Percentiles rank a stretch among this genome's conserved stretches.
Conservation (phyloP, 768 basidiomycete species). For the Lactifluus subvellereus region DNA sequence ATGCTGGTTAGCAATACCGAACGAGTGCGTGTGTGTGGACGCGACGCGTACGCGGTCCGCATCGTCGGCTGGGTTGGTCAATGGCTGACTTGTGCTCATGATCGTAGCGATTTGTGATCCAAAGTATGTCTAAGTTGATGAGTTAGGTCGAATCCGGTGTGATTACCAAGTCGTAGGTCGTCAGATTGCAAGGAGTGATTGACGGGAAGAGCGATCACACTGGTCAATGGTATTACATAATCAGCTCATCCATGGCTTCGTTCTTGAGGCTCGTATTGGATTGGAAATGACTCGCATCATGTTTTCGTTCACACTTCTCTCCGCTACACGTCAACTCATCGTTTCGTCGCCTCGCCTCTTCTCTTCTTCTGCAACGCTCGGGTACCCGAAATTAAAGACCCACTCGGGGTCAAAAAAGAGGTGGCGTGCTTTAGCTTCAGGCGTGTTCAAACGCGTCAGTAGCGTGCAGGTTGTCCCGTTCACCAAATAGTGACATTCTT, state of each 20-base stretch:
- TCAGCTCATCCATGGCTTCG: neutral
- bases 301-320: conserved; percentile 27
- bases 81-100: conserved; percentile 25
- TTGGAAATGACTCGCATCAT: conserved; percentile 13
- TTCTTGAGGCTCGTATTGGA: too few species aligned
- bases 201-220: too few species aligned
- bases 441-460: conserved; percentile 68
- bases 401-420: conserved; percentile 80
- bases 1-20: neutral
- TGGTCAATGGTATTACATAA: conserved; percentile 3
- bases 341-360: conserved; percentile 36
- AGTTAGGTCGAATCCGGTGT: neutral
- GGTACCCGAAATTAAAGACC: conserved; percentile 73
- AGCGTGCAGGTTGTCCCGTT: neutral
- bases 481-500: neutral
- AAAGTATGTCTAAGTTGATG: neutral
- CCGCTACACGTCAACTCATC: conserved; percentile 15
- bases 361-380: conserved; percentile 49
- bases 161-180: neutral
- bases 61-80: conserved; percentile 55
- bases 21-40: neutral
- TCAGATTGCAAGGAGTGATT: neutral
- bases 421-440: conserved; percentile 64
- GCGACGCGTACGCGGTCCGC: conserved; percentile 60
- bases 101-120: neutral